Base-by-base conservation (phyloP, 2,329 filamentous ascomycete genomes). In the Macrophomina phaseolina region DNA sequence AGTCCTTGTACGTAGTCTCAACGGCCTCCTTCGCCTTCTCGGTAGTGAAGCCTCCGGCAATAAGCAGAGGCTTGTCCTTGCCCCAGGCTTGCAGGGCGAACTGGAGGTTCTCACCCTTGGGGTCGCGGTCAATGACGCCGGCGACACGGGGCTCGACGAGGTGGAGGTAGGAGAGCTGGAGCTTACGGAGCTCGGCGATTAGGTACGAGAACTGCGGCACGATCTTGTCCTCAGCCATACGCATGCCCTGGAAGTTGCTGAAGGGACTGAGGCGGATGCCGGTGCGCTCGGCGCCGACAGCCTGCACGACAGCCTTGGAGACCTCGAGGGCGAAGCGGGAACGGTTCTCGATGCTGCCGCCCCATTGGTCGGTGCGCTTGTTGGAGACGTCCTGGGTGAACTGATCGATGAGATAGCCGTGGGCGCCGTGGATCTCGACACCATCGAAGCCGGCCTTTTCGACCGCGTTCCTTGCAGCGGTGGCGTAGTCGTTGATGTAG, bases 331-430 rank as follows among this genome's bases (percentile, higher is more conserved):
- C 81, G 69, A 89, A 84, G 45, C 85, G 75, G 62, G 82, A 72
- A 68, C 87, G 79, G 71, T 86, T 84, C 79, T 84, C 82, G 14
- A 84, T 72, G 55, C 77, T 81, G 16, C 83, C 83, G 6, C 77
- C 84, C 78, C 77, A 85, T 60, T 55, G 70, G 68, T 86, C 84
- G 3, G 77, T 85, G 1, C 87, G 81, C 58, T 80, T 79, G 76
- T 90, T 90, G 71, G 79, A 78, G 3, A 77, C 81, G 68, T 86
- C 84, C 69, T 87, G 89, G 9, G 90, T 79, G 75, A 93, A 93
- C 70, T 90, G 84, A 66, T 85, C 84, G 32, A 91, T 76, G 1
- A 93, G 81, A 72, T 92, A 92, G 3, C 89, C 89, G 71, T 91
- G 89, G 1, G 88, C 88, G 42, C 75, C 81, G 69, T 83, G 81